phyloP scores from a whole-genome alignment of 352 stramenopile species.

The Phytophthora sojae region DNA sequence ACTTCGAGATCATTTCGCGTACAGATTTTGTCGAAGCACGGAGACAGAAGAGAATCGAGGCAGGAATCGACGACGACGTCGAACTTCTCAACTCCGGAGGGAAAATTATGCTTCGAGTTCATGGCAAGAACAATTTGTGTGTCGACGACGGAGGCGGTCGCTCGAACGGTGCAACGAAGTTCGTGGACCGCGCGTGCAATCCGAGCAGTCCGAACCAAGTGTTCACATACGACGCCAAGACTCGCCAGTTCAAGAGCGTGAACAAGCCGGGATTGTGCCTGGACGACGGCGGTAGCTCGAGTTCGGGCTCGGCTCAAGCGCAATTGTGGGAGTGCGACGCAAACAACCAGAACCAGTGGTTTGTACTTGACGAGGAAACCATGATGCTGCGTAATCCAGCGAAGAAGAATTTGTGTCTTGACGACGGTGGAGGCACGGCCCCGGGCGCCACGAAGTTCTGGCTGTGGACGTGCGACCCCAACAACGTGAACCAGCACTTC shows the following conservation, averaged over 20 bases:
- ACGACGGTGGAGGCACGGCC: constrained; percentile 28
- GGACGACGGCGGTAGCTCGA: constrained; percentile 32
- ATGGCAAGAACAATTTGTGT: constrained; percentile 39
- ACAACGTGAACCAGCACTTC: constrained; percentile 40
- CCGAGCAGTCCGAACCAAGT: constrained; percentile 35
- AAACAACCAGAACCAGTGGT: constrained; percentile 35
- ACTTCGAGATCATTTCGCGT: constrained; percentile 26
- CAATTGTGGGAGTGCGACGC: constrained; percentile 30
- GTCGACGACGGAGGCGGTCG: constrained; percentile 44
- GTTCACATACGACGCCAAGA: constrained; percentile 33
- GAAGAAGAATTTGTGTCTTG: constrained; percentile 40
- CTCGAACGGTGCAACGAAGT: constrained; percentile 26
- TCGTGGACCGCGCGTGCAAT: constrained; percentile 29
- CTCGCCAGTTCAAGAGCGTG: constrained; percentile 24
- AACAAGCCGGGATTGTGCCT: constrained; percentile 35
- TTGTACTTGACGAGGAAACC: constrained; percentile 30
- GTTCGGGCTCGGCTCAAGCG: constrained; percentile 10
- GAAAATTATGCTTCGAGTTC: constrained; percentile 34
- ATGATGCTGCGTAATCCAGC: constrained; percentile 38
- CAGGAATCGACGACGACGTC: constrained; percentile 19
- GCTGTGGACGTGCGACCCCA: constrained; percentile 27
- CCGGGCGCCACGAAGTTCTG: constrained; percentile 26
- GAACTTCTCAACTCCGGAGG: constrained; percentile 21
- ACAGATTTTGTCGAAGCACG: constrained; percentile 7
- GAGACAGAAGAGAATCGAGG: constrained; percentile 16